Evolutionary conservation across 495 filamentous ascomycete species (phyloP), one percentile per base, ranked within the genome.

Genomic region (Mytilinidion resinicola): DNA sequence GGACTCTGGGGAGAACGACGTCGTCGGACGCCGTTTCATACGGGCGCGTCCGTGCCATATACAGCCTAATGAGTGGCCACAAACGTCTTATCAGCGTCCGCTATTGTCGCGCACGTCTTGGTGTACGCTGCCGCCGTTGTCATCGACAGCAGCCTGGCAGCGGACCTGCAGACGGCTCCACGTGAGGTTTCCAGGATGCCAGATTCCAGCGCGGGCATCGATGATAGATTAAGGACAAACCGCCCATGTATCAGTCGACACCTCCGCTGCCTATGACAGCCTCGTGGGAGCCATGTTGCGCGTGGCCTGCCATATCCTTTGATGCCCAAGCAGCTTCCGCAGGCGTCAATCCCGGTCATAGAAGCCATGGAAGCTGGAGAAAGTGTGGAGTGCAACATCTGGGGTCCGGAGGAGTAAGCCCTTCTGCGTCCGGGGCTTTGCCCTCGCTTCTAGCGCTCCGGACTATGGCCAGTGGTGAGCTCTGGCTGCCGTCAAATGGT

Each of bases 361-460:
- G 47, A 50, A 50, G 47, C 21, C 55, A 36, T 62, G 46, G 54
- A 57, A 57, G 51, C 53, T 47, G 30, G 60, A 30, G 53, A 60
- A 52, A 38, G 38, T 64, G 61, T 64, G 57, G 62, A 61, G 62
- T 61, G 62, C 62, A 64, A 20, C 61, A 50, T 12, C 56, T 39
- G 43, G 56, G 51, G 51, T 34, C 15, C 1, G 47, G 12, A 50
- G 47, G 3, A 50, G 12, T 19, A 17, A 17, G n/a, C 47, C 47
- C 12, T 50, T 50, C 47, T 14, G 12, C 47, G n/a, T 3, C 12
- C n/a, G n/a, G n/a, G n/a, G n/a, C n/a, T n/a, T n/a, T n/a, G n/a
- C n/a, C n/a, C n/a, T n/a, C n/a, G n/a, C n/a, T n/a, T n/a, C n/a
- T 14, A 19, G n/a, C 47, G 12, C 21, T 12, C 12, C 15, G 3